These are phyloP conservation scores for Aspergillus proliferans DNA, from an alignment of 2,329 filamentous ascomycete genomes.

Conservation along the genomic window DNA sequence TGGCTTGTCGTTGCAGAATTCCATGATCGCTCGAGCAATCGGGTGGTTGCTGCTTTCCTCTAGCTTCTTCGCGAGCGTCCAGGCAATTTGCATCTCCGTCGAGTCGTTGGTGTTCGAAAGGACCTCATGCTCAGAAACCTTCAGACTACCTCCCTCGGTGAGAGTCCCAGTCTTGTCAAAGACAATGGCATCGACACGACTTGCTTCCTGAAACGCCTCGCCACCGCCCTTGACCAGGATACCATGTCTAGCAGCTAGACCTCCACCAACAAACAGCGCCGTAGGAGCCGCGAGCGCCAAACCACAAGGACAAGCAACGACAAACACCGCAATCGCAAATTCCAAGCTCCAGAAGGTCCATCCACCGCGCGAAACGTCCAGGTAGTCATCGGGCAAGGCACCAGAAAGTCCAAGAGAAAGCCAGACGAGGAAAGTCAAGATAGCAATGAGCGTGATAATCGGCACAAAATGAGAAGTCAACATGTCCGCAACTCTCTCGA, in stretches of 20 bases:
- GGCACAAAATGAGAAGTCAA: slow-evolving; percentile 47
- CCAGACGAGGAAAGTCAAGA: slow-evolving; percentile 44
- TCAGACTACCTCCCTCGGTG: slow-evolving; percentile 58
- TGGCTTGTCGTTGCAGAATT: slow-evolving; percentile 39
- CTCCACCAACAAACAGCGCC: slow-evolving; percentile 76
- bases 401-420: slow-evolving; percentile 40
- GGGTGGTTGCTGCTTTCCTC: slow-evolving; percentile 57
- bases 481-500: slow-evolving; percentile 43
- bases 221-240: slow-evolving; percentile 80
- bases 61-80: slow-evolving; percentile 44
- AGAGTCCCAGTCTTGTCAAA: slow-evolving; percentile 88
- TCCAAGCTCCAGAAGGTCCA: slow-evolving; percentile 53
- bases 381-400: slow-evolving; percentile 44
- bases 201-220: slow-evolving; percentile 79
- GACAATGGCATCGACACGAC: slow-evolving; percentile 68
- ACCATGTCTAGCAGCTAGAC: slow-evolving; percentile 70
- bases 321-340: slow-evolving; percentile 76
- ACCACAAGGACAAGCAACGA: slow-evolving; percentile 80
- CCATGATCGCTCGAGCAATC: slow-evolving; percentile 50
- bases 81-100: slow-evolving; percentile 32
- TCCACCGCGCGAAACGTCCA: slow-evolving; percentile 42
- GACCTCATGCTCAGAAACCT: slow-evolving; percentile 48
- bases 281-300: slow-evolving; percentile 80
- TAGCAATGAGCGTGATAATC: slow-evolving; percentile 43
- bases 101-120: slow-evolving; percentile 24